These are phyloP conservation scores for Alloteropsis angusta DNA, from an alignment of 202 grass and related monocot genomes.

Conservation along the genomic window DNA sequence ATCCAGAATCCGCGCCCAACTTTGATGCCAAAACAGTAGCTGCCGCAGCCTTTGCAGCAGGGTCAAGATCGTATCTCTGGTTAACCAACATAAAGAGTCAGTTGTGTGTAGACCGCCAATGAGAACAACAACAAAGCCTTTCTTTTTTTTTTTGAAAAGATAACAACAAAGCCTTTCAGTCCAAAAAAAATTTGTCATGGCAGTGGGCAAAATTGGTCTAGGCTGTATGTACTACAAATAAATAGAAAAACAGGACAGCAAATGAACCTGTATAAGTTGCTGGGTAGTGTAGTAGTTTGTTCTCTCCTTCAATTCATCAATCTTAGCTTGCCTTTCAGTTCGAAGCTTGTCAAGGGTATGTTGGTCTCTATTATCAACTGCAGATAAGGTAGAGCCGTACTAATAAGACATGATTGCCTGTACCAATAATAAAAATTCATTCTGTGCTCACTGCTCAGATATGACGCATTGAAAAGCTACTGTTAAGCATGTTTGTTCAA, in stretches of 20 bases:
- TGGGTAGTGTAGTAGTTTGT: slow-evolving; percentile 93
- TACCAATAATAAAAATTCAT: background rate
- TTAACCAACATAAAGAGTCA: slow-evolving; percentile 17
- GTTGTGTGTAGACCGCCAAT: background rate
- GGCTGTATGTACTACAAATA: background rate
- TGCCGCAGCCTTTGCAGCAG: slow-evolving; percentile 81
- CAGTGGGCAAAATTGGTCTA: no score
- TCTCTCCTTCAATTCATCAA: slow-evolving; percentile 87
- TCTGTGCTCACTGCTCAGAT: background rate
- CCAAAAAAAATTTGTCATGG: background rate
- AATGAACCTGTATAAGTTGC: slow-evolving; percentile 78
- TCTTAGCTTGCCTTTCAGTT: slow-evolving; percentile 68
- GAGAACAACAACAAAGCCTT: background rate
- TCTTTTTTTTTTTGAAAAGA: no score
- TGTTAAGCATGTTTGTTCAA: background rate
- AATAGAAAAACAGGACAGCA: background rate
- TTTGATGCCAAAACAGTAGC: slow-evolving; percentile 90
- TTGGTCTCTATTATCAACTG: slow-evolving; percentile 71
- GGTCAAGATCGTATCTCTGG: slow-evolving; percentile 94
- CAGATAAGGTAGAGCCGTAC: slow-evolving; percentile 6
- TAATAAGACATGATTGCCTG: background rate
- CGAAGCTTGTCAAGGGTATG: slow-evolving; percentile 66
- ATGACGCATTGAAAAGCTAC: background rate
- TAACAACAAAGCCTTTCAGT: background rate
- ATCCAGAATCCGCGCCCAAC: slow-evolving; percentile 67